A percentile compares a stretch with the other conserved stretches of the same genome.
phyloP scores from a whole-genome alignment of 176 grass and related monocot genomes.

The Triticum aestivum region IWGSC_CS_RefSeq_v2.1 NC_057804.1:392391255-392391754 shows the following conservation, averaged over 20 bases:
- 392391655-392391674: background rate
- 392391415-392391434: conserved; percentile 89
- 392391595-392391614: conserved; percentile 92
- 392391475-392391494: conserved; percentile 91
- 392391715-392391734: conserved; percentile 95
- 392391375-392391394: conserved; percentile 79
- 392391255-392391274: conserved; percentile 16
- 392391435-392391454: conserved; percentile 96
- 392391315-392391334: conserved; percentile 1
- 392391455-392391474: conserved; percentile 90
- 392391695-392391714: conserved; percentile 63
- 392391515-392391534: conserved; percentile 91
- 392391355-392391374: conserved; percentile 76
- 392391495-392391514: conserved; percentile 95
- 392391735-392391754: conserved; percentile 93
- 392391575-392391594: conserved; percentile 90
- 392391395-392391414: conserved; percentile 92
- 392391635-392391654: conserved; percentile 19
- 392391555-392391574: conserved; percentile 99
- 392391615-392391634: conserved; percentile 96
- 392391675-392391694: conserved; percentile 5
- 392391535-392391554: conserved; percentile 95
- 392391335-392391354: conserved; percentile 48
- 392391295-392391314: background rate
- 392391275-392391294: background rate